Percentiles rank a stretch among this genome's conserved stretches.
Evolutionary conservation across 805 yeast genomes (phyloP).

Genomic region (Myxozyma kluyveri): DNA sequence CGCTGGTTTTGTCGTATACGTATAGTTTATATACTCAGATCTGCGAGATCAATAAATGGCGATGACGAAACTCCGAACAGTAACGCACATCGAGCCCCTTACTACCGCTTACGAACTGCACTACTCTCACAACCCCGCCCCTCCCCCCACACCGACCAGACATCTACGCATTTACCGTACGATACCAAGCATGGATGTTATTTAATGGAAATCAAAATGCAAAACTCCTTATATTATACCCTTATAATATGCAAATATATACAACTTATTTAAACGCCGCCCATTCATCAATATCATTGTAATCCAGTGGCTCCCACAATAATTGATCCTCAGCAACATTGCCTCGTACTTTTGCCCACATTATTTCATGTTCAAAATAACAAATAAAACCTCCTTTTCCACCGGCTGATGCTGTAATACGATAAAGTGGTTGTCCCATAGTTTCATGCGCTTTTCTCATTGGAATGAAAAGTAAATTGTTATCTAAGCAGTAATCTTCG

Average conservation of each 20-base stretch:
- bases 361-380: conserved; percentile 63
- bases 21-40: too few relatives aligned
- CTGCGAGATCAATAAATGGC: too few relatives aligned
- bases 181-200: too few relatives aligned
- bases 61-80: too few relatives aligned
- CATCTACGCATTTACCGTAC: too few relatives aligned
- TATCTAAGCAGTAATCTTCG: conserved; percentile 53
- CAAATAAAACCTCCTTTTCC: conserved; percentile 42
- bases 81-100: too few relatives aligned
- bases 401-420: conserved; percentile 39
- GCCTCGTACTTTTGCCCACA: conserved; percentile 46
- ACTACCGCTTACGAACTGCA: too few relatives aligned
- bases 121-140: too few relatives aligned
- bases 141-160: too few relatives aligned
- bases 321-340: conserved; percentile 25
- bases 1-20: too few relatives aligned
- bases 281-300: conserved; percentile 23
- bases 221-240: too few relatives aligned
- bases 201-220: too few relatives aligned
- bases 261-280: conserved; percentile 7
- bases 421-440: conserved; percentile 48
- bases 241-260: neutral
- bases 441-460: conserved; percentile 38
- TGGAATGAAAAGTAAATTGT: conserved; percentile 47
- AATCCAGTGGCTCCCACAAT: conserved; percentile 45